phyloP scores from a whole-genome alignment of 441 rosid species.

The Macaranga tanarius region DNA sequence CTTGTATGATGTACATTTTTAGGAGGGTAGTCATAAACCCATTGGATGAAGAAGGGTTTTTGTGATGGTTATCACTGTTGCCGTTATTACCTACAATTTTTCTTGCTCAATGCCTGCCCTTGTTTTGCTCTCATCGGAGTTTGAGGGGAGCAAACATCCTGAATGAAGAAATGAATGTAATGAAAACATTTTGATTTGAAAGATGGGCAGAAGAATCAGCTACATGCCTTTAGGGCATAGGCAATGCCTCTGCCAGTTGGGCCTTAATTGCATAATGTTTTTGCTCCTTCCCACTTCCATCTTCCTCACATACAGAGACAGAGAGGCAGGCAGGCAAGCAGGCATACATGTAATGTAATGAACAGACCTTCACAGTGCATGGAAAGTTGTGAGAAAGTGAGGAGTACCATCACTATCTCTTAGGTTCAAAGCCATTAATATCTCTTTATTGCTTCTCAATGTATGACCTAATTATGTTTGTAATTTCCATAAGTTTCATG shows the following conservation, averaged over 20 bases:
- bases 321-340: not conserved
- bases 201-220: conserved; percentile 21
- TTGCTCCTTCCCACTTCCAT: not conserved
- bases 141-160: conserved; percentile 5
- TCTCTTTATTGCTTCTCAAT: conserved; percentile 5
- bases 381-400: not conserved
- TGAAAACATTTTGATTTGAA: conserved; percentile 28
- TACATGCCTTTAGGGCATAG: conserved; percentile 16
- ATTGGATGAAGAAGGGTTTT: not conserved
- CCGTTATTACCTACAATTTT: not conserved
- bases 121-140: conserved; percentile 11
- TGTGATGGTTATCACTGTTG: not conserved
- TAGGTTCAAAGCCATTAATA: conserved; percentile 5
- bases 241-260: conserved; percentile 9
- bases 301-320: not conserved
- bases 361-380: not conserved
- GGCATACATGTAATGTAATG: not conserved
- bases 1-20: not conserved
- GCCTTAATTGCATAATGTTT: not conserved
- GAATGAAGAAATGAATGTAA: not conserved
- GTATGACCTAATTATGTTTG: not conserved
- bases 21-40: not conserved
- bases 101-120: conserved; percentile 8
- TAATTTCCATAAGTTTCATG: not conserved
- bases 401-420: too few species aligned